These are phyloP conservation scores for Metschnikowia henanensis DNA, from an alignment of 805 yeast species.

Conservation along the genomic window DNA sequence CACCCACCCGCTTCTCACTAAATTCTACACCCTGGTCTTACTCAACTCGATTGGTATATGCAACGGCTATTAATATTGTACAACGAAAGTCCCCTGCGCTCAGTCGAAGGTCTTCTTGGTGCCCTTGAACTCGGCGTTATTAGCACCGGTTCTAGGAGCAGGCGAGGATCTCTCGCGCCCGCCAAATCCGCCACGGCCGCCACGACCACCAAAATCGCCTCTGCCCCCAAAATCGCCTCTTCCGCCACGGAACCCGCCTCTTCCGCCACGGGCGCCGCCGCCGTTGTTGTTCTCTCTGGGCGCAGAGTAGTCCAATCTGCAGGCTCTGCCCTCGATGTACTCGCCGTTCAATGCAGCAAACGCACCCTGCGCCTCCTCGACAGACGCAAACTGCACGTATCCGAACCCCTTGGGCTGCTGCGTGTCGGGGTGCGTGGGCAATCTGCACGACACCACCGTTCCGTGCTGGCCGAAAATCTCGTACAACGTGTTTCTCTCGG, in stretches of 20 bases:
- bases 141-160: conserved; percentile 68
- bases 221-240: conserved; percentile 19
- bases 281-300: conserved; percentile 64
- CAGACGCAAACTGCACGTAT: conserved; percentile 84
- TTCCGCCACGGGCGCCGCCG: conserved; percentile 19
- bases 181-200: conserved; percentile 31
- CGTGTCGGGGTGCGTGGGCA: conserved; percentile 98
- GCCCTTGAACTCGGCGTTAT: conserved; percentile 75
- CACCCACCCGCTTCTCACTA: too few relatives aligned
- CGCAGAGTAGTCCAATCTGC: conserved; percentile 92
- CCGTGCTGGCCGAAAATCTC: conserved; percentile 77
- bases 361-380: conserved; percentile 91
- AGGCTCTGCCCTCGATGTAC: conserved; percentile 86
- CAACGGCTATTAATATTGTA: conserved; percentile 6
- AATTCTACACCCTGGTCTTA: not conserved
- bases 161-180: conserved; percentile 46
- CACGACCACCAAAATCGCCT: conserved; percentile 18
- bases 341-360: conserved; percentile 85
- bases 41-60: not conserved
- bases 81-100: conserved; percentile 9
- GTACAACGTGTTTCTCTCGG: conserved; percentile 76
- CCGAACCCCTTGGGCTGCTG: conserved; percentile 99
- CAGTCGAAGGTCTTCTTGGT: conserved; percentile 81
- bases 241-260: conserved; percentile 20
- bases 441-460: conserved; percentile 81